Base-by-base conservation (phyloP, 2,329 filamentous ascomycete genomes). In the Leptoxyphium fumago region DNA sequence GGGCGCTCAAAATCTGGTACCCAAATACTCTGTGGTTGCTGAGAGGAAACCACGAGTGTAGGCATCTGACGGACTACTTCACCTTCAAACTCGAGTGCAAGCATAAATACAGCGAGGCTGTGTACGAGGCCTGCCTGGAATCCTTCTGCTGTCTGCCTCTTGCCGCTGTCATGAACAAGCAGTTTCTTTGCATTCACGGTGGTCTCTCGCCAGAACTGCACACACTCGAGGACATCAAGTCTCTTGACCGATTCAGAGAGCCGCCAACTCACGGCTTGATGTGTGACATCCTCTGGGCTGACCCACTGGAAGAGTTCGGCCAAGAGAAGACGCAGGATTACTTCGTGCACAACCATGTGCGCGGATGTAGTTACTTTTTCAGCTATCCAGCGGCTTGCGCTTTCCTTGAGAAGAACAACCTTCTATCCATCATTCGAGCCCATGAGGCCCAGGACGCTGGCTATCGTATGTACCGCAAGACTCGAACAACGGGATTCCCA, bases 31-130 rank as follows among this genome's bases (percentile, higher is more conserved):
- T 98, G 45, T 98, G 91, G 91, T 74, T 98, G 55, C 77, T 98
- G 54, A 84, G 91, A 58, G 91, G 91, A 54, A 98, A 98, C 67
- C 91, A 98, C 69, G 91, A 98, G 69, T 98, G 91, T 66, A 82
- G 91, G 59, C 91, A 98, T 71, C 75, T 98, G 74, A 98, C 91
- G 46, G 91, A 98, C 63, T 98, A 98, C 74, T 98, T 98, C 69
- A 98, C 91, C 48, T 98, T 98, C 74, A 96, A 98, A 74, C 80
- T 98, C 46, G 91, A 98, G 66, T 98, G 91, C 75, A 95, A 94
- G 71, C 91, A 98, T 77, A 98, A 98, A 67, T 98, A 98, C 69
- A 94, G 86, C 29, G 91, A 96, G 69, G 77, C 77, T 51, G 77
- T 98, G 47, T 98, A 98, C 64, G 89, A 98, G 60, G 89, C 91